Percentiles rank a stretch among this genome's conserved stretches.
phyloP scores from a whole-genome alignment of 805 yeast genomes.

The Saccharomycopsis capsularis region DNA sequence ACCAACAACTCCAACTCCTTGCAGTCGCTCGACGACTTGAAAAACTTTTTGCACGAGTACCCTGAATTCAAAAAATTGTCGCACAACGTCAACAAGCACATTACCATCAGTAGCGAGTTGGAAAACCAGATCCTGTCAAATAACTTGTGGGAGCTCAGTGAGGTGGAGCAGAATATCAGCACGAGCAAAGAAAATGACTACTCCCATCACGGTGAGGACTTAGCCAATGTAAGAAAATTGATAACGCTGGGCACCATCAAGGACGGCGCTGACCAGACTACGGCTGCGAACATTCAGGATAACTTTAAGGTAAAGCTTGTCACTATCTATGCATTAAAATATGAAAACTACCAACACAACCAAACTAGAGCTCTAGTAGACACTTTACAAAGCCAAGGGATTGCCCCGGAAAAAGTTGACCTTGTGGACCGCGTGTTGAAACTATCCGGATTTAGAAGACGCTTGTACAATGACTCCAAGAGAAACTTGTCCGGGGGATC shows the following conservation, averaged over 20 bases:
- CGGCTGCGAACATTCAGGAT: slow-evolving; percentile 34
- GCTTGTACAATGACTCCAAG: slow-evolving; percentile 34
- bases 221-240: slow-evolving; percentile 48
- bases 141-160: slow-evolving; percentile 79
- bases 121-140: slow-evolving; percentile 60
- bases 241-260: slow-evolving; percentile 31
- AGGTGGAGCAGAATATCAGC: slow-evolving; percentile 79
- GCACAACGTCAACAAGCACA: slow-evolving; percentile 85
- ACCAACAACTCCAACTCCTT: slow-evolving; percentile 59
- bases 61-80: slow-evolving; percentile 91
- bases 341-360: slow-evolving; percentile 45
- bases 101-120: slow-evolving; percentile 81
- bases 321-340: slow-evolving; percentile 66
- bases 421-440: slow-evolving; percentile 42
- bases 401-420: slow-evolving; percentile 31
- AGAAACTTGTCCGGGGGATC: too few relatives aligned
- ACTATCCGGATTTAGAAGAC: slow-evolving; percentile 37
- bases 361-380: slow-evolving; percentile 35
- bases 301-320: slow-evolving; percentile 64
- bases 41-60: slow-evolving; percentile 80
- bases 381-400: slow-evolving; percentile 32
- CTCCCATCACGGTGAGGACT: slow-evolving; percentile 43
- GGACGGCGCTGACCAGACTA: slow-evolving; percentile 24
- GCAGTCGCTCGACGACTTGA: slow-evolving; percentile 77
- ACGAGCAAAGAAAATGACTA: slow-evolving; percentile 42